Evolutionary conservation across 805 yeast species (phyloP).

Genomic region (Wickerhamomyces chaumierensis): DNA sequence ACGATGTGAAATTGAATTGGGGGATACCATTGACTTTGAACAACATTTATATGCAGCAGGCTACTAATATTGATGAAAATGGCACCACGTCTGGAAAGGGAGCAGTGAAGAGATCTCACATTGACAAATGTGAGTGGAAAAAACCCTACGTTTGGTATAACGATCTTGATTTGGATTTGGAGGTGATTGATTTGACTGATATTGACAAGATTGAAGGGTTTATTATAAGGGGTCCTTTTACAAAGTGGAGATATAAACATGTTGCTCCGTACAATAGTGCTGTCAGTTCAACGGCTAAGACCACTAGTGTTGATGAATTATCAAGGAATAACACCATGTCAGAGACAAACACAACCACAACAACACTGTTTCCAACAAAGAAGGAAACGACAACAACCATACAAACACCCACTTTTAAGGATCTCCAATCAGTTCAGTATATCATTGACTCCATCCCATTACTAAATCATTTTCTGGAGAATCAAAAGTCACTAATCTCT

Average conservation of each 20-base stretch:
- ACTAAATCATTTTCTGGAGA: background rate
- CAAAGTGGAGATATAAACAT: background rate
- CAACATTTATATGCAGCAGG: too few species aligned
- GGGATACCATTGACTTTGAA: constrained; percentile 35
- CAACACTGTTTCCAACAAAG: too few species aligned
- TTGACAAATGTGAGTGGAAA: constrained; percentile 34
- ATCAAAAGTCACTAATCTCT: background rate
- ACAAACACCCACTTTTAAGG: too few species aligned
- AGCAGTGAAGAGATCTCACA: constrained; percentile 45
- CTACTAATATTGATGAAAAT: too few species aligned
- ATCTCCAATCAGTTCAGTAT: too few species aligned
- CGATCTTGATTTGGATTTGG: constrained; percentile 64
- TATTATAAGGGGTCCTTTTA: background rate
- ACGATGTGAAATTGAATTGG: constrained; percentile 75
- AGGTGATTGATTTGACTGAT: constrained; percentile 23
- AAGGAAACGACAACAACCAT: too few species aligned
- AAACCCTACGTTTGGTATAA: constrained; percentile 37
- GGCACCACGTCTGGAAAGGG: too few species aligned
- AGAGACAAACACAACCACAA: too few species aligned
- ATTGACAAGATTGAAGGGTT: background rate
- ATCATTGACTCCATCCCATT: background rate
- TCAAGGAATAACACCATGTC: too few species aligned
- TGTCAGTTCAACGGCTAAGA: too few species aligned
- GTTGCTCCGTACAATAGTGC: too few species aligned
- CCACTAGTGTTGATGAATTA: too few species aligned